Evolutionary conservation across 2,329 filamentous ascomycete species (phyloP).

Genomic region (Dothideomycetidae sp.): DNA sequence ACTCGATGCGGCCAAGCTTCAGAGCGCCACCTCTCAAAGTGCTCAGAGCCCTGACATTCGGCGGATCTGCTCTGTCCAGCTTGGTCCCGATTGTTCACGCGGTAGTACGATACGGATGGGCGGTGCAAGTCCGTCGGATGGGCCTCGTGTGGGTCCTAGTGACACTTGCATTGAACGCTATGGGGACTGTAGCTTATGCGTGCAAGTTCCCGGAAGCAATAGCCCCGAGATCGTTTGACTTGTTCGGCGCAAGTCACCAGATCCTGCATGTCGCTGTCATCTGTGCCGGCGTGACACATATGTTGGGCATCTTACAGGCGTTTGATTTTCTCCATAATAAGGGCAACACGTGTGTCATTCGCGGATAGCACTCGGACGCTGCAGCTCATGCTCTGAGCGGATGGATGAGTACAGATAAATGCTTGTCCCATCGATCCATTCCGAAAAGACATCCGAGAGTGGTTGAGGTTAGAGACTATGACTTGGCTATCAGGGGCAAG

Average conservation of each 20-base stretch:
- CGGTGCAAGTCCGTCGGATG: constrained; percentile 7
- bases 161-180: constrained; percentile 7
- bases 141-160: constrained; percentile 4
- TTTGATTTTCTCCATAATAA: constrained; percentile 4
- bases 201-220: constrained; percentile 10
- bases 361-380: background rate
- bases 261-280: constrained; percentile 21
- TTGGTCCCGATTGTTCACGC: constrained; percentile 12
- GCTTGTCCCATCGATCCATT: no score
- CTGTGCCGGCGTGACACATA: constrained; percentile 13
- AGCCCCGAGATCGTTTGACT: constrained; percentile 19
- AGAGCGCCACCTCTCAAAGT: constrained; percentile 9
- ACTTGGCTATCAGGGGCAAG: background rate
- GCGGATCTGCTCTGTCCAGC: constrained; percentile 12
- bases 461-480: no score
- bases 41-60: constrained; percentile 8
- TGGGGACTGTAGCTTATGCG: constrained; percentile 1
- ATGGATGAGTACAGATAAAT: no score
- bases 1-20: constrained; percentile 12
- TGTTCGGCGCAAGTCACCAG: constrained; percentile 19
- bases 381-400: no score
- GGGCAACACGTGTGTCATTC: constrained; percentile 1
- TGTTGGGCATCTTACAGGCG: constrained; percentile 14
- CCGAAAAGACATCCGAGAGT: no score
- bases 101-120: constrained; percentile 7